phyloP scores from a whole-genome alignment of 805 yeast species.

The Teunomyces kruisii region DNA sequence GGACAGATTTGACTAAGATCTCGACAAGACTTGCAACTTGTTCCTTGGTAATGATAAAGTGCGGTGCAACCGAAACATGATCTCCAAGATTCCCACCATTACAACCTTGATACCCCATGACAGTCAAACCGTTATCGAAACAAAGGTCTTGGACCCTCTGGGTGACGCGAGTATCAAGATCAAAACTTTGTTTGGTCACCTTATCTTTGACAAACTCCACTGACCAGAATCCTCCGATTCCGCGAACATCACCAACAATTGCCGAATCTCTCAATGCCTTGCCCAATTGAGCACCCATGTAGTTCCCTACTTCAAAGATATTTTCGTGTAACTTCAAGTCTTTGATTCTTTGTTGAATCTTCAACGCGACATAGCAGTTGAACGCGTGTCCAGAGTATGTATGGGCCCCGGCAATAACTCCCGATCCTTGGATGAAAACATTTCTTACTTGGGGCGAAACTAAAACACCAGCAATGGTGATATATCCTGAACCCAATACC shows the following conservation, averaged over 20 bases:
- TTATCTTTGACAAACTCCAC: conserved; percentile 57
- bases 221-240: conserved; percentile 61
- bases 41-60: conserved; percentile 42
- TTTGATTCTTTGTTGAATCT: conserved; percentile 30
- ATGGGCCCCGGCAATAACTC: conserved; percentile 22
- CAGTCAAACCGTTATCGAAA: conserved; percentile 45
- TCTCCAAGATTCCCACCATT: conserved; percentile 41
- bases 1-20: conserved; percentile 39
- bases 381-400: conserved; percentile 27
- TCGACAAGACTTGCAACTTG: conserved; percentile 42
- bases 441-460: conserved; percentile 25
- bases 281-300: conserved; percentile 36
- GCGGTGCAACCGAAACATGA: conserved; percentile 49
- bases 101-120: conserved; percentile 50
- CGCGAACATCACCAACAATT: conserved; percentile 58
- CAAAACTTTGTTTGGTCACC: conserved; percentile 50
- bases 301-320: conserved; percentile 42
- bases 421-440: conserved; percentile 19
- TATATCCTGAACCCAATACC: conserved; percentile 31
- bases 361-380: conserved; percentile 28
- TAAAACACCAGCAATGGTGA: conserved; percentile 31
- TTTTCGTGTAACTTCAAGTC: conserved; percentile 37
- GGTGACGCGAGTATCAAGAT: conserved; percentile 34
- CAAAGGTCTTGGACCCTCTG: conserved; percentile 33
- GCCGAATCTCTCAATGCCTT: conserved; percentile 6